Evolutionary conservation across 371 early-diverging fungal species (phyloP).

Genomic region (Catenaria anguillulae): DNA sequence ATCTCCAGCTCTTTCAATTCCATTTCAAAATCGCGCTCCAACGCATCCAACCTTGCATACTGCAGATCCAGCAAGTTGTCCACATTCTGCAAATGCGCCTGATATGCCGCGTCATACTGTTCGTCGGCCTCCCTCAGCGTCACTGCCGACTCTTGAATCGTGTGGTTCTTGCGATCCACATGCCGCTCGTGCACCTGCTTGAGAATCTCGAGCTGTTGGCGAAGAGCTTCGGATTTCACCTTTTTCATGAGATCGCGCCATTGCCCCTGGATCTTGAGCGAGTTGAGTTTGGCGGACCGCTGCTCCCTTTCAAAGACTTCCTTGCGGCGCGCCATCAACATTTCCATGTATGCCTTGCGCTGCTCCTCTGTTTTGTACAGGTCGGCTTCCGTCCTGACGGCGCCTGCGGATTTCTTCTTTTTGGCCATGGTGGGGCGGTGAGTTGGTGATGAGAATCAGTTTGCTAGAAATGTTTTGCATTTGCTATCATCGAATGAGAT

Average conservation of each 20-base stretch:
- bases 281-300: slow-evolving; percentile 4
- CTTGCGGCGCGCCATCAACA: slow-evolving; percentile 2
- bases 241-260: slow-evolving; percentile 7
- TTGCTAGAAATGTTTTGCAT: no score
- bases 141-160: slow-evolving; percentile 16
- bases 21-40: slow-evolving; percentile 22
- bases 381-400: slow-evolving; percentile 4
- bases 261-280: slow-evolving; percentile 4
- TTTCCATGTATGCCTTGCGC: background rate
- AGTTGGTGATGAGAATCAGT: no score
- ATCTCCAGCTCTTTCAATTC: slow-evolving; percentile 24
- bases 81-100: slow-evolving; percentile 29
- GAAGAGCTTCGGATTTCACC: slow-evolving; percentile 4
- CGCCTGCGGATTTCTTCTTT: background rate
- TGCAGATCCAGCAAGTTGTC: slow-evolving; percentile 35
- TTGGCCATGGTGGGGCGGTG: no score
- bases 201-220: background rate
- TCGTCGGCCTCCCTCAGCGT: slow-evolving; percentile 33
- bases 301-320: slow-evolving; percentile 1
- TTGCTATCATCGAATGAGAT: no score
- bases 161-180: slow-evolving; percentile 27
- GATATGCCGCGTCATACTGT: slow-evolving; percentile 28
- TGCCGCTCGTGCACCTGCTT: slow-evolving; percentile 19
- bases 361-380: slow-evolving; percentile 5
- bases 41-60: slow-evolving; percentile 19